Base-by-base conservation (phyloP, 2,329 filamentous ascomycete species). In the Diaporthe vaccinii region DNA sequence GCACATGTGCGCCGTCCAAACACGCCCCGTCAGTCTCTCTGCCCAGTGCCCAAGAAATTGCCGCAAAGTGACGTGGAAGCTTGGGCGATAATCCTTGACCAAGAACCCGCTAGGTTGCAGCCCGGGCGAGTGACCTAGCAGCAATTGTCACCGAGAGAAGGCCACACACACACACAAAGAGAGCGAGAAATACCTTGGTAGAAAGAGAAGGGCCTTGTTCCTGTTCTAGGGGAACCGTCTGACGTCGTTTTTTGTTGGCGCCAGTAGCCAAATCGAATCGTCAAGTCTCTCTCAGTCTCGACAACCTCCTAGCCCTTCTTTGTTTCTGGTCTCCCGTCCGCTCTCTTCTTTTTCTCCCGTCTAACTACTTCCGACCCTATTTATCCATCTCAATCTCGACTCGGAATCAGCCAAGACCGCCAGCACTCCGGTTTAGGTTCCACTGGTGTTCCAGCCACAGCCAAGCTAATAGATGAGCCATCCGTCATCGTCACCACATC, bases 381-480 rank as follows among this genome's bases (percentile, higher is more conserved):
- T 55, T 58, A 53, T 49, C 49, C 41, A 62, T 65, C 44, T 57
- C 70, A 61, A 72, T 53, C 46, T 49, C 25, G 58, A 69, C 72
- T 46, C 57, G 31, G 36, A 41, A 49, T 31, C 65, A 67, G 58
- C 74, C 41, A 74, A 65, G 58, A 67, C 65, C 41, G 20, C 55
- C 71, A 62, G 39, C 62, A 65, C 58, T 57, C 62, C 31, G 57
- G 55, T 51, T 70, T 58, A 69, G 65, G 74, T 74, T 57, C 74
- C 72, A 76, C 72, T 61, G 62, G 57, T 28, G 28, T 71, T 74
- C 49, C 46, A 74, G 74, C 74, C 72, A 74, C 71, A 74, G 25
- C 72, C 46, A 67, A 65, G 58, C 51, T 62, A 55, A 65, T 46
- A 68, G 44, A 44, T 62, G 49, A 72, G 57, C 51, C 69, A 34